Conservation (phyloP, 495 filamentous ascomycete genomes). For the Stereocaulon alpinum region DNA sequence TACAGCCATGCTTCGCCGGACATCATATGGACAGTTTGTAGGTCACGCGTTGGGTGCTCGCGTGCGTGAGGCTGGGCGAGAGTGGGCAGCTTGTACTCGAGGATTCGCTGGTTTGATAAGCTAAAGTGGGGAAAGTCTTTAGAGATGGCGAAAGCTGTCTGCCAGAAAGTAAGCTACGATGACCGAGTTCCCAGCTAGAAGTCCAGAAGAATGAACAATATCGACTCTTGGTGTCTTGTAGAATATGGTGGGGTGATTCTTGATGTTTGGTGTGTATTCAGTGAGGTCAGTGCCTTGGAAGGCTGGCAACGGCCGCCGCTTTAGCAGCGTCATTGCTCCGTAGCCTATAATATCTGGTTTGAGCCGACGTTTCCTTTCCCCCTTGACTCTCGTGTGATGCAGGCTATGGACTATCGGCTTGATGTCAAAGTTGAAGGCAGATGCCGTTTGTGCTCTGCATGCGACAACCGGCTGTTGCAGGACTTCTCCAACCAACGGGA, state of each 20-base stretch:
- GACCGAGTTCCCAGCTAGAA: not conserved
- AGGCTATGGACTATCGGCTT: not conserved
- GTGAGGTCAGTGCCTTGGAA: conserved; percentile 6
- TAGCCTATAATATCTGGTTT: not conserved
- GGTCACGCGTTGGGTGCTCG: not conserved
- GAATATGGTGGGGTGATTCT: not conserved
- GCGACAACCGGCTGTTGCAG: too few relatives aligned
- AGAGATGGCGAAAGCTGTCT: not conserved
- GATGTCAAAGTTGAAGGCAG: too few relatives aligned
- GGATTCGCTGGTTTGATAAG: not conserved
- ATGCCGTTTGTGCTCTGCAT: too few relatives aligned
- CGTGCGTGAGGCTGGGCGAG: not conserved
- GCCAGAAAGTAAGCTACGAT: too few relatives aligned
- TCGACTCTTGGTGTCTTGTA: not conserved
- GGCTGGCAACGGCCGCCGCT: not conserved
- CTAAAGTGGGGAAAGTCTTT: not conserved
- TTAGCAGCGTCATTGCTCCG: conserved; percentile 1
- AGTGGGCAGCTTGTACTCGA: not conserved
- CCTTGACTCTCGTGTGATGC: not conserved
- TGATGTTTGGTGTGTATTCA: not conserved
- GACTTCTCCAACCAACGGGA: too few relatives aligned
- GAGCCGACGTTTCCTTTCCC: not conserved
- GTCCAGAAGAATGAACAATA: not conserved
- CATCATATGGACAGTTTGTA: conserved; percentile 41
- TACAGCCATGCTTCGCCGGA: conserved; percentile 99